Conservation (phyloP, 352 stramenopile species). For the Thalassiosira sp. region DNA sequence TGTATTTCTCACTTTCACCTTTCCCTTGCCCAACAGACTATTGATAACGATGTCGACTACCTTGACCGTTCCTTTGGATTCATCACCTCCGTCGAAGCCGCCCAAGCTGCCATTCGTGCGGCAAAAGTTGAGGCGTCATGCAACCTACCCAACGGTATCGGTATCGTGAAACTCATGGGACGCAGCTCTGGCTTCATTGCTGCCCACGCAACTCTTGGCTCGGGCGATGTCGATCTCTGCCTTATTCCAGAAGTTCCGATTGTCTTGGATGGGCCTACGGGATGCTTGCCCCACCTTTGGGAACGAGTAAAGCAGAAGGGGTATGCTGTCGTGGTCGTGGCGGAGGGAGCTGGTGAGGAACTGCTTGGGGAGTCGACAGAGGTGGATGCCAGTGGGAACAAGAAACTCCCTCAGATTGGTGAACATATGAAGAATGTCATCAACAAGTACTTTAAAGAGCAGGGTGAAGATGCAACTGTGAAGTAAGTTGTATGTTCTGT, state of each 20-base stretch:
- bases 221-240: slow-evolving; percentile 97
- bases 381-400: slow-evolving; percentile 92
- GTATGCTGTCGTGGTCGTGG: slow-evolving; percentile 97
- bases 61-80: slow-evolving; percentile 98
- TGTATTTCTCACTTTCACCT: slow-evolving; percentile 6
- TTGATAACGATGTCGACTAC: slow-evolving; percentile 98
- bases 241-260: slow-evolving; percentile 96
- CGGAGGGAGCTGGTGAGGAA: slow-evolving; percentile 95
- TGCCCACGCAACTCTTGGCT: slow-evolving; percentile 94
- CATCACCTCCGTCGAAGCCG: slow-evolving; percentile 94
- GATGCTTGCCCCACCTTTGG: slow-evolving; percentile 90
- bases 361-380: slow-evolving; percentile 90
- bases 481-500: slow-evolving; percentile 94
- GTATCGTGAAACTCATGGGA: slow-evolving; percentile 99
- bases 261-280: slow-evolving; percentile 90
- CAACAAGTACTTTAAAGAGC: slow-evolving; percentile 89
- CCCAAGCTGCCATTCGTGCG: slow-evolving; percentile 88
- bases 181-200: slow-evolving; percentile 96
- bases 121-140: slow-evolving; percentile 91
- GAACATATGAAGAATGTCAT: slow-evolving; percentile 96
- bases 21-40: slow-evolving; percentile 82
- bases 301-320: slow-evolving; percentile 92
- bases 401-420: slow-evolving; percentile 94
- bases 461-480: slow-evolving; percentile 87
- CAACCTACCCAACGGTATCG: slow-evolving; percentile 95